These are phyloP conservation scores for Backusella westeae DNA, from an alignment of 192 early-diverging fungal genomes.

Conservation along the genomic window DNA sequence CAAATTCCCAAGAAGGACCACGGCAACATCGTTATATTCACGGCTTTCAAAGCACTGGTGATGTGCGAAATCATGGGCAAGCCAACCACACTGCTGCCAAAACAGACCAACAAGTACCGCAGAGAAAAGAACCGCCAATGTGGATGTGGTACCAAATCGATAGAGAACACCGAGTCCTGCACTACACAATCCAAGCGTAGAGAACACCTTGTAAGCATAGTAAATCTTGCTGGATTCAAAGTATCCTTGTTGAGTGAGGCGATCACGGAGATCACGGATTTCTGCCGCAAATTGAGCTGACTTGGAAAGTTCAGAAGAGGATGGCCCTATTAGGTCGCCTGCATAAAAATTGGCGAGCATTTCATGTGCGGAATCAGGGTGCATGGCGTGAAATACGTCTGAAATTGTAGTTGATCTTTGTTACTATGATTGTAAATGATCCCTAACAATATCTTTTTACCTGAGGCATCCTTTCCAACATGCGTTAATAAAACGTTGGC, in stretches of 20 bases:
- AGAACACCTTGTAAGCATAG: conserved; percentile 60
- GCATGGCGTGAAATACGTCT: conserved; percentile 80
- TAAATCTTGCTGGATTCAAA: conserved; percentile 66
- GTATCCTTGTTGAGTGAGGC: conserved; percentile 54
- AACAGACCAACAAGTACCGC: conserved; percentile 64
- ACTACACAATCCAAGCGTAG: conserved; percentile 51
- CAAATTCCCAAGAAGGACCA: conserved; percentile 70
- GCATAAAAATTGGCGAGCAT: conserved; percentile 73
- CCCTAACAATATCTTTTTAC: conserved; percentile 25
- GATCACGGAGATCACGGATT: conserved; percentile 53
- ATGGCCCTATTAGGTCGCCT: conserved; percentile 52
- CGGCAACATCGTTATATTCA: conserved; percentile 53
- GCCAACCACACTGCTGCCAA: conserved; percentile 84
- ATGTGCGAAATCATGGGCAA: conserved; percentile 80
- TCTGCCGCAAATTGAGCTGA: conserved; percentile 56
- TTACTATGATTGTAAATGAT: neutral
- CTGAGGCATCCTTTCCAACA: conserved; percentile 68
- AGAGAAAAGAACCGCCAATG: conserved; percentile 52
- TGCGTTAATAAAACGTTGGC: conserved; percentile 67
- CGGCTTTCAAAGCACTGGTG: conserved; percentile 76
- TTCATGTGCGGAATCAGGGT: conserved; percentile 59
- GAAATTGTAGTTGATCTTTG: neutral
- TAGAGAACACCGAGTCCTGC: conserved; percentile 49
- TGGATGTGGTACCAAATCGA: conserved; percentile 48
- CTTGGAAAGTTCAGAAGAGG: conserved; percentile 35